Evolutionary conservation across 768 basidiomycete genomes (phyloP).

Genomic region (Kwoniella botswanensis): DNA sequence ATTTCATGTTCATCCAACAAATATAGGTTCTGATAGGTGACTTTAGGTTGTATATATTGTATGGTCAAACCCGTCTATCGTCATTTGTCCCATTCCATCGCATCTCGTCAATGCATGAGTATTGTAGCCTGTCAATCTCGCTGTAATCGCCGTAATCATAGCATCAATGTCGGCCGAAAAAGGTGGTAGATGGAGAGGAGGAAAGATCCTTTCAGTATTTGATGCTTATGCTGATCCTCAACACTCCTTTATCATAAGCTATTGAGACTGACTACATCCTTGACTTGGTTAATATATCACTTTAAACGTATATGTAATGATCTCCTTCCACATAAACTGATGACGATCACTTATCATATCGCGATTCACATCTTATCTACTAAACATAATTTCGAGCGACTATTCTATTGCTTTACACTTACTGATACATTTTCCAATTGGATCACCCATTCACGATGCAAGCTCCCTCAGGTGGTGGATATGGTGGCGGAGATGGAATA

Average conservation of each 20-base stretch:
- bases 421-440: too few species aligned
- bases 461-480: slow-evolving; percentile 22
- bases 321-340: background rate
- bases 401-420: too few species aligned
- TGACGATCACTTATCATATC: too few species aligned
- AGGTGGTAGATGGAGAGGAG: background rate
- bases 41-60: background rate
- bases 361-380: too few species aligned
- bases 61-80: background rate
- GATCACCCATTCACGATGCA: slow-evolving; percentile 12
- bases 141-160: background rate
- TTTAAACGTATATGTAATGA: background rate
- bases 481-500: slow-evolving; percentile 30
- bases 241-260: background rate
- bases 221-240: background rate
- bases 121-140: background rate
- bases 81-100: too few species aligned
- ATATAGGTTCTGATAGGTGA: too few species aligned
- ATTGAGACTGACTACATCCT: background rate
- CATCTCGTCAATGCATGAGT: background rate
- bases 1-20: too few species aligned
- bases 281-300: background rate
- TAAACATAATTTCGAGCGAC: too few species aligned
- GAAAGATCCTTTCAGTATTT: background rate
- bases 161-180: slow-evolving; percentile 1